phyloP scores from a whole-genome alignment of 768 basidiomycete genomes.

The Royoungia palumana region DNA sequence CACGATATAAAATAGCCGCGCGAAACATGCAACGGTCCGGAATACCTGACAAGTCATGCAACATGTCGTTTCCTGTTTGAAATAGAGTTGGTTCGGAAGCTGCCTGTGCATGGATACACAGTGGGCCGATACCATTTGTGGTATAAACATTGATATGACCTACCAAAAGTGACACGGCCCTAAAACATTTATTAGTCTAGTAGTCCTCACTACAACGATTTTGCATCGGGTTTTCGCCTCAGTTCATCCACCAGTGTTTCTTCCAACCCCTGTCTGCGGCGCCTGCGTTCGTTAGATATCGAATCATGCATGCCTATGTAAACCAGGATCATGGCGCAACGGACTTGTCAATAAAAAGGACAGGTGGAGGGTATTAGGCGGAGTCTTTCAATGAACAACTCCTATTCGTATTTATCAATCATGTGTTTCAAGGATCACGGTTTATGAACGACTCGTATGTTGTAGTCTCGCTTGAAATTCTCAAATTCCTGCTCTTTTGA shows the following conservation, averaged over 20 bases:
- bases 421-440: conserved; percentile 15
- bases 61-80: background rate
- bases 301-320: background rate
- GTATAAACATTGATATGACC: background rate
- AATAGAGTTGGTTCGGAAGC: background rate
- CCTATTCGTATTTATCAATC: background rate
- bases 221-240: too few species aligned
- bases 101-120: background rate
- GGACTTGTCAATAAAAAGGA: background rate
- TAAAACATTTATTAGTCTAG: too few species aligned
- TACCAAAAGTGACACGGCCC: conserved; percentile 10
- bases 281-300: background rate
- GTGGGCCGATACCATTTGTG: background rate
- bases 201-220: too few species aligned
- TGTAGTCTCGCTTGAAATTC: conserved; percentile 72
- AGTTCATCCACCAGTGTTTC: too few species aligned
- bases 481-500: conserved; percentile 83
- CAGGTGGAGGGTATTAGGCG: background rate
- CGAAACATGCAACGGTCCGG: background rate
- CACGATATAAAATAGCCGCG: conserved; percentile 1
- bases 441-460: conserved; percentile 57
- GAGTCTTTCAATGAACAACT: background rate
- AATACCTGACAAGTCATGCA: background rate
- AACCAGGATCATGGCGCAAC: background rate
- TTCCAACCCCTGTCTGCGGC: too few species aligned